Percentiles rank a stretch among this genome's conserved stretches.
Evolutionary conservation across 805 yeast genomes (phyloP).

Genomic region (Yarrowia bubula): DNA sequence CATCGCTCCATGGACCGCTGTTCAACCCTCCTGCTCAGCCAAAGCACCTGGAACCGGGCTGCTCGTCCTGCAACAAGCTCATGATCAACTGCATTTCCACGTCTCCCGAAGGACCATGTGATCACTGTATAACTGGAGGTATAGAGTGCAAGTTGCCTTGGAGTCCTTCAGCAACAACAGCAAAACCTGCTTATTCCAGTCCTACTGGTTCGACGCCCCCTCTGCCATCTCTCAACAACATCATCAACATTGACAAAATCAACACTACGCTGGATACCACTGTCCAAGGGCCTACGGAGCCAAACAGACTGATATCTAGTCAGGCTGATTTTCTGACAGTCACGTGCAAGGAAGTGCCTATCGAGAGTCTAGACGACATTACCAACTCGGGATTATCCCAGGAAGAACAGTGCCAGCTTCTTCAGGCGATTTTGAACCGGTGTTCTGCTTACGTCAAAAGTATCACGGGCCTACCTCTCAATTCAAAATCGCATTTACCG

Average conservation of each 20-base stretch:
- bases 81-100: constrained; percentile 17
- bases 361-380: constrained; percentile 5
- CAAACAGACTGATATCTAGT: neutral
- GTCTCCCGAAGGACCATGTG: neutral
- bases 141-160: constrained; percentile 1
- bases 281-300: neutral
- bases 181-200: neutral
- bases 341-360: constrained; percentile 17
- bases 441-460: neutral
- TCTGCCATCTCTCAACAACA: neutral
- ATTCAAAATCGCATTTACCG: neutral
- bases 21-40: neutral
- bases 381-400: constrained; percentile 1
- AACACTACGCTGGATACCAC: neutral
- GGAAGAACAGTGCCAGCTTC: constrained; percentile 18
- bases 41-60: neutral
- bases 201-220: neutral
- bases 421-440: constrained; percentile 1
- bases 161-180: neutral
- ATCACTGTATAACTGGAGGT: neutral
- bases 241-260: neutral
- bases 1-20: neutral
- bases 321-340: constrained; percentile 19
- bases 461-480: constrained; percentile 14
- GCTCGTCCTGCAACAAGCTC: constrained; percentile 9